A percentile compares a stretch with the other conserved stretches of the same genome.
phyloP scores from a whole-genome alignment of 116 monocot species.

The Cymodocea nodosa region DNA sequence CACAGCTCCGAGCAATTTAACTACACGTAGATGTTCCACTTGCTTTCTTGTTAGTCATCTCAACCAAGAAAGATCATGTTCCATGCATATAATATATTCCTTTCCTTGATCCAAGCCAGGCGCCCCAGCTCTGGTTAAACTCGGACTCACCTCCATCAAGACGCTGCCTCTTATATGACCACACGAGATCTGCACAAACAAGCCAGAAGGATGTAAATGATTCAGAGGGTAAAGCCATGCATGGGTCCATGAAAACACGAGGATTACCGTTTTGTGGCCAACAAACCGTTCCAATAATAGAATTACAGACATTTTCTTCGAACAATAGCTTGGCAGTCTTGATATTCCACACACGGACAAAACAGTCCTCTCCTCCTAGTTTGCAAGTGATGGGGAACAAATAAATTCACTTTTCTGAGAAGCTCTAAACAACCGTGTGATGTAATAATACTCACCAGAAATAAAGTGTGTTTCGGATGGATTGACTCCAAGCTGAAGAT shows the following conservation, averaged over 20 bases:
- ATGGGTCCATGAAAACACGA: conserved; percentile 4
- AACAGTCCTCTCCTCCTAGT: conserved; percentile 67
- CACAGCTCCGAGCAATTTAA: too few relatives aligned
- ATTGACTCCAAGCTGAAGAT: conserved; percentile 54
- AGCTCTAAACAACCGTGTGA: background rate
- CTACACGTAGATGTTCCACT: too few relatives aligned
- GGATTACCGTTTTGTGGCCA: conserved; percentile 32
- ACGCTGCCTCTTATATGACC: background rate
- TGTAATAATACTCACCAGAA: conserved; percentile 31
- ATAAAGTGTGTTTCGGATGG: conserved; percentile 64
- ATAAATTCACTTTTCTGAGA: background rate
- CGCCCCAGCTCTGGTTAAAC: conserved; percentile 36
- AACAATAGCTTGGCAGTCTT: conserved; percentile 59
- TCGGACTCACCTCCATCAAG: conserved; percentile 5
- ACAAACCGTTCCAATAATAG: conserved; percentile 27
- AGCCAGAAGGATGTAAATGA: background rate
- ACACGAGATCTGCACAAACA: background rate
- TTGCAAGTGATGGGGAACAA: background rate
- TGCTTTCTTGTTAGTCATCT: background rate
- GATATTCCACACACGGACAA: conserved; percentile 77
- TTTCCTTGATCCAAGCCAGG: conserved; percentile 68
- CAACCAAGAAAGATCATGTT: conserved; percentile 11
- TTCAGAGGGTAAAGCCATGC: background rate
- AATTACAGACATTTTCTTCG: conserved; percentile 38
- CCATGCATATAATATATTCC: conserved; percentile 56